phyloP scores from a whole-genome alignment of 2,329 filamentous ascomycete genomes.

The Endoconidiophora polonica region DNA sequence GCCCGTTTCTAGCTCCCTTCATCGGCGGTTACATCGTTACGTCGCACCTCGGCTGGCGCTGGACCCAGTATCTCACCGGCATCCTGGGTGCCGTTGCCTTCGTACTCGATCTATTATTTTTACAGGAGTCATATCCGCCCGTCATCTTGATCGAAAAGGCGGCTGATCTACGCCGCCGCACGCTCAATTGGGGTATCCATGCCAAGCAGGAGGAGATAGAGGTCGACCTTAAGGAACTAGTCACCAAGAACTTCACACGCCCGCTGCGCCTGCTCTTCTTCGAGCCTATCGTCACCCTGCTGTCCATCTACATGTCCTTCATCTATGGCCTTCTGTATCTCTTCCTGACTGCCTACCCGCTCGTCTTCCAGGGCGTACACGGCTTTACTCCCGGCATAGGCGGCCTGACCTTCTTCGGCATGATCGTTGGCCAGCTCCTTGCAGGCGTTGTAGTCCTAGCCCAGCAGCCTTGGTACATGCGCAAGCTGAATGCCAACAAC shows the following conservation, averaged over 20 bases:
- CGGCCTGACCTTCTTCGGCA: slow-evolving; percentile 72
- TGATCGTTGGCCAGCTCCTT: slow-evolving; percentile 57
- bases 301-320: slow-evolving; percentile 59
- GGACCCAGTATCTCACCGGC: slow-evolving; percentile 48
- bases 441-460: slow-evolving; percentile 48
- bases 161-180: slow-evolving; percentile 42
- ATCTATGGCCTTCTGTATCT: slow-evolving; percentile 68
- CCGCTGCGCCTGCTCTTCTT: slow-evolving; percentile 48
- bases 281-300: slow-evolving; percentile 51
- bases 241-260: slow-evolving; percentile 50
- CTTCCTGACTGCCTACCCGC: slow-evolving; percentile 69
- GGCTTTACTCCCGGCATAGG: slow-evolving; percentile 51
- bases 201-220: slow-evolving; percentile 58
- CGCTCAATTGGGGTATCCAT: slow-evolving; percentile 54
- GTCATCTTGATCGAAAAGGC: slow-evolving; percentile 47
- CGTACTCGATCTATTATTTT: slow-evolving; percentile 40
- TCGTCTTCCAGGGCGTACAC: slow-evolving; percentile 62
- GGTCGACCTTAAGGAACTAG: slow-evolving; percentile 44
- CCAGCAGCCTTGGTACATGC: slow-evolving; percentile 49
- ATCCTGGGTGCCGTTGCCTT: slow-evolving; percentile 49
- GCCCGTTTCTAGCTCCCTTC: slow-evolving; percentile 50
- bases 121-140: slow-evolving; percentile 55
- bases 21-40: slow-evolving; percentile 49
- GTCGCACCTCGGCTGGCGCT: slow-evolving; percentile 52
- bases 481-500: slow-evolving; percentile 51